Base-by-base conservation (phyloP, 2,329 filamentous ascomycete species). In the Fusarium sp. region DNA sequence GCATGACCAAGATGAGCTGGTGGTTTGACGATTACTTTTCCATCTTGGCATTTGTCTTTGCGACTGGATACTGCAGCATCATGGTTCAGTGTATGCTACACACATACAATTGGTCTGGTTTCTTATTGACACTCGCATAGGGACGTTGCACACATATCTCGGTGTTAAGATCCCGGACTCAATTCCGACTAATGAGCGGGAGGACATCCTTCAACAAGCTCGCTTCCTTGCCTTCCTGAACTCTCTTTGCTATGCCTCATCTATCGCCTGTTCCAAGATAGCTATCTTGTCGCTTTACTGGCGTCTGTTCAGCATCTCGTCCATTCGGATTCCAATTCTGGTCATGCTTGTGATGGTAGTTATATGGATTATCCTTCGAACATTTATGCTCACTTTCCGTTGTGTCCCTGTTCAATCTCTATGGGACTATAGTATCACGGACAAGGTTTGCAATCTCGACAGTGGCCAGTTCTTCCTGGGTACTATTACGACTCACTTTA, bases 381-480 rank as follows among this genome's bases (percentile, higher is more conserved):
- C 76, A 0, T 78, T 81, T 32, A 70, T 81, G 45, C 71, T 74
- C 4, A 76, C 77, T 6, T 81, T 81, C 43, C 76, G 76, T 12
- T 81, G 79, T 61, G 47, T 77, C 6, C 80, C 80, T 0, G 70
- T 81, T 0, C 74, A 77, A 20, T 74, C 73, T 0, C 79, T 78
- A n/a, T 81, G 79, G 80, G 74, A 78, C 10, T 67, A 68, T 3
- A 73, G 75, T 6, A 71, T 74, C 22, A 61, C 55, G 5, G 73
- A 76, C 12, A 73, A 69, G 2, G 59, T 61, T 3, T 82, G 80
- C 55, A 66, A 59, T 1, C 79, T 80, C 18, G 67, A 79, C 25
- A 75, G 72, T 22, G 63, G 62, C 8, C 68, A 75, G 10, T 80
- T 78, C 61, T 79, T 80, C 44, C 70, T 79, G 15, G 76, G 77